Evolutionary conservation across 768 basidiomycete species (phyloP).

Genomic region (Boletus tomentosulus): DNA sequence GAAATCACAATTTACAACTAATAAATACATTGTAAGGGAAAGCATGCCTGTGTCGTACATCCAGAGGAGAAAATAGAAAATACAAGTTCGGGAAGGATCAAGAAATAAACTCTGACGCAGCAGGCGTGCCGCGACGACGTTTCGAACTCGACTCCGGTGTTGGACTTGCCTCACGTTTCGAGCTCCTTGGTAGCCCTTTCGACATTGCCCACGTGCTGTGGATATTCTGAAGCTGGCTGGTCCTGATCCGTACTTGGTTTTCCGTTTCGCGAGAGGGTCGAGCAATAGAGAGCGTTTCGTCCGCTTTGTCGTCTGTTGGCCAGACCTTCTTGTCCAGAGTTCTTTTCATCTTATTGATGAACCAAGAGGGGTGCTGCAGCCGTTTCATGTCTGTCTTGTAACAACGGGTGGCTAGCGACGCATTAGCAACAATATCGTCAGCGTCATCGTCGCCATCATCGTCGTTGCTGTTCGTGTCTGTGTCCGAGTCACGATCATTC

Average conservation of each 20-base stretch:
- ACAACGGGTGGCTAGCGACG: neutral
- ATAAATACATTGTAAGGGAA: too few species aligned
- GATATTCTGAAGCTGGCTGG: neutral
- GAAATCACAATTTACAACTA: too few species aligned
- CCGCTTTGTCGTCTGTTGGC: neutral
- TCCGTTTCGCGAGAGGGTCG: neutral
- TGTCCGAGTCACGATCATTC: neutral
- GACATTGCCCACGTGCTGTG: neutral
- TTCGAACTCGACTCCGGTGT: neutral
- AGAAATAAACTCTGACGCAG: neutral
- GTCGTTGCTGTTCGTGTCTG: neutral
- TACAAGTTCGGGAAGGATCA: too few species aligned
- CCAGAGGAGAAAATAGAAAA: too few species aligned
- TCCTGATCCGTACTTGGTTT: neutral
- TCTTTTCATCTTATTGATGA: neutral
- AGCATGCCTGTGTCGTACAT: too few species aligned
- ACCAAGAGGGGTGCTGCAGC: neutral
- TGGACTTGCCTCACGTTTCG: neutral
- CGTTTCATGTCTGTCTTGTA: neutral
- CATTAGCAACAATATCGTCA: too few species aligned
- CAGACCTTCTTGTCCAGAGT: neutral
- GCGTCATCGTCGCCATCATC: neutral
- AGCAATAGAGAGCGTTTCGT: neutral
- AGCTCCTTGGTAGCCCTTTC: neutral
- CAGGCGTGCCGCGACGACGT: neutral